Evolutionary conservation across 2,329 filamentous ascomycete genomes (phyloP).

Genomic region (Nothomitra cinnamomea): DNA sequence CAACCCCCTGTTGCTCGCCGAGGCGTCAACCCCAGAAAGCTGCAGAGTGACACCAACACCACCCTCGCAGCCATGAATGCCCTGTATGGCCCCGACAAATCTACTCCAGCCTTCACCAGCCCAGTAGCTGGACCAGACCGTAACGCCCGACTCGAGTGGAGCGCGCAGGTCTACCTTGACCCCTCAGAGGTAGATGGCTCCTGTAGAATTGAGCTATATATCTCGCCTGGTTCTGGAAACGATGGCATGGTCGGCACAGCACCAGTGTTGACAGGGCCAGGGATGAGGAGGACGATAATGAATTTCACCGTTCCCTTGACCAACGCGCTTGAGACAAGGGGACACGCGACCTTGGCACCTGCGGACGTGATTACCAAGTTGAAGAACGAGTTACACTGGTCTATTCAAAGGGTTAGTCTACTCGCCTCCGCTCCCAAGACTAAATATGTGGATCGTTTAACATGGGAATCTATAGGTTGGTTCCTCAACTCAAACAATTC

Average conservation of each 20-base stretch:
- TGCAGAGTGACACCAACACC: not conserved
- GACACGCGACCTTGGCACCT: not conserved
- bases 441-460: not conserved
- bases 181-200: constrained; percentile 1
- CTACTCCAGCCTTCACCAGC: not conserved
- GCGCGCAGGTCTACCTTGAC: constrained; percentile 3
- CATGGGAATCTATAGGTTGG: not conserved
- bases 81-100: constrained; percentile 2
- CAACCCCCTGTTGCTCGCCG: not conserved
- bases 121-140: not conserved
- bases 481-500: not conserved
- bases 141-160: constrained; percentile 5
- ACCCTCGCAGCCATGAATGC: constrained; percentile 1
- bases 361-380: not conserved
- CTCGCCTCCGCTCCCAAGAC: not conserved
- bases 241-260: constrained; percentile 5
- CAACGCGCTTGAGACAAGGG: not conserved
- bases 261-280: not conserved
- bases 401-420: constrained; percentile 5
- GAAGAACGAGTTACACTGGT: constrained; percentile 1
- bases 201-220: not conserved
- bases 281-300: not conserved
- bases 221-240: not conserved
- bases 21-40: not conserved
- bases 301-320: constrained; percentile 6